These are phyloP conservation scores for Rhexocercosporidium sp. DNA, from an alignment of 2,329 filamentous ascomycete genomes.

Conservation along the genomic window DNA sequence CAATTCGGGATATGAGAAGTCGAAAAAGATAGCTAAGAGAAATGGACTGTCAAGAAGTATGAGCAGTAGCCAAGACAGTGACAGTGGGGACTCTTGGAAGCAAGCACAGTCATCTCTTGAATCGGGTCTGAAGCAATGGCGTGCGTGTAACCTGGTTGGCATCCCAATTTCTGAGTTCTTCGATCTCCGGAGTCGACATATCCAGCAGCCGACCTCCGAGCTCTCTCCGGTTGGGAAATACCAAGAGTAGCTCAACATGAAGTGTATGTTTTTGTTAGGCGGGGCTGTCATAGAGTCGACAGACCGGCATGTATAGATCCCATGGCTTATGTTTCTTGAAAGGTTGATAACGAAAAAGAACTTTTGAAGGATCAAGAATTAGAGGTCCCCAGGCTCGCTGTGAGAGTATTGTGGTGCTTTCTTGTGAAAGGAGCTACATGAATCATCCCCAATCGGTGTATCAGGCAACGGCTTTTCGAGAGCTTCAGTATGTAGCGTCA, in stretches of 20 bases:
- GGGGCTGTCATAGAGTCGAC: too few relatives aligned
- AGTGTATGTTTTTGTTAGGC: too few relatives aligned
- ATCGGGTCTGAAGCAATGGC: constrained; percentile 11
- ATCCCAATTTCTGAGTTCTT: constrained; percentile 8
- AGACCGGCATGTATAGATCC: too few relatives aligned
- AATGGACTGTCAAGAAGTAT: neutral
- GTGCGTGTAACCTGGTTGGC: constrained; percentile 3
- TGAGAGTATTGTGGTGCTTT: too few relatives aligned
- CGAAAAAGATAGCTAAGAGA: neutral
- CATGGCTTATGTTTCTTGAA: too few relatives aligned
- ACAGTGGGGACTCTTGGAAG: constrained; percentile 14
- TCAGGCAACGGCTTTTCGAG: too few relatives aligned
- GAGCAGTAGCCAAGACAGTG: constrained; percentile 9
- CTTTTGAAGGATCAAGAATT: too few relatives aligned
- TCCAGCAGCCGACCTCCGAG: constrained; percentile 4
- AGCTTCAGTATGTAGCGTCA: too few relatives aligned
- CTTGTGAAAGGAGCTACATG: too few relatives aligned
- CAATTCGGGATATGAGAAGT: constrained; percentile 2
- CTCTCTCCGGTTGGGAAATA: neutral
- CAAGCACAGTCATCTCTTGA: constrained; percentile 11
- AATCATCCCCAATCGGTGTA: too few relatives aligned
- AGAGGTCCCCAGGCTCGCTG: too few relatives aligned
- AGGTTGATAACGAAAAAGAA: too few relatives aligned
- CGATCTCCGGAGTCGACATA: constrained; percentile 7
- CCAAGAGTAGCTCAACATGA: neutral